Percentiles rank a stretch among this genome's conserved stretches.
Evolutionary conservation across 495 filamentous ascomycete genomes (phyloP).

Genomic region (Aspergillus diversus): DNA sequence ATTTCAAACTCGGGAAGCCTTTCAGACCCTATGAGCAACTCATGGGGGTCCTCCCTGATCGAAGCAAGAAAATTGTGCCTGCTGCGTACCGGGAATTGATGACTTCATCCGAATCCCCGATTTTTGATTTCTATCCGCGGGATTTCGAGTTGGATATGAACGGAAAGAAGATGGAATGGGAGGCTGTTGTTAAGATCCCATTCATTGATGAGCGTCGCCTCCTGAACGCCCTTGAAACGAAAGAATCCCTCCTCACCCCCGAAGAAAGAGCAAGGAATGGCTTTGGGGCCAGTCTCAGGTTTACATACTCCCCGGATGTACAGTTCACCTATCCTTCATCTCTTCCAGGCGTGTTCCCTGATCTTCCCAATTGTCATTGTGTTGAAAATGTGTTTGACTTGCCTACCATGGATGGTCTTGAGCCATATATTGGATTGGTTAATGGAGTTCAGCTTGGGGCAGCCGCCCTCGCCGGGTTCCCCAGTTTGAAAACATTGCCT

Average conservation of each 20-base stretch:
- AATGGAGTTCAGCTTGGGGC: slow-evolving; percentile 84
- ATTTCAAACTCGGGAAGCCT: slow-evolving; percentile 91
- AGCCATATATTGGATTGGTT: slow-evolving; percentile 82
- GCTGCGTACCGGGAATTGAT: slow-evolving; percentile 86
- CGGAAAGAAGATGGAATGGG: slow-evolving; percentile 99
- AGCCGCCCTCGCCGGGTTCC: slow-evolving; percentile 87
- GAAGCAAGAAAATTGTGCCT: slow-evolving; percentile 96
- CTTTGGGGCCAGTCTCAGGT: slow-evolving; percentile 91
- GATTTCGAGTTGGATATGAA: slow-evolving; percentile 99
- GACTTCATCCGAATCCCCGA: slow-evolving; percentile 88
- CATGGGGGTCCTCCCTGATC: slow-evolving; percentile 97
- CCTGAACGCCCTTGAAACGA: slow-evolving; percentile 80
- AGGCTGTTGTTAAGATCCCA: slow-evolving; percentile 97
- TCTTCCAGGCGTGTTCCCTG: slow-evolving; percentile 87
- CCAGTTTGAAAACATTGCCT: slow-evolving; percentile 80
- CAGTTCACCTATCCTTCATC: slow-evolving; percentile 85
- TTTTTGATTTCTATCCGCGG: slow-evolving; percentile 97
- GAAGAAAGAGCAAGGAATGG: slow-evolving; percentile 81
- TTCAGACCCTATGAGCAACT: slow-evolving; percentile 95
- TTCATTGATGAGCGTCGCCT: slow-evolving; percentile 94
- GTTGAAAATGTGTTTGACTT: slow-evolving; percentile 95
- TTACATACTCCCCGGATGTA: slow-evolving; percentile 76
- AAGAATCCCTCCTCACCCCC: slow-evolving; percentile 72
- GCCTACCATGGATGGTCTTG: slow-evolving; percentile 86
- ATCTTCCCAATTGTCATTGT: slow-evolving; percentile 84